Percentiles rank a stretch among this genome's conserved stretches.
phyloP scores from a whole-genome alignment of 2,329 filamentous ascomycete species.

The Nothophaeocryptopus gaeumannii region DNA sequence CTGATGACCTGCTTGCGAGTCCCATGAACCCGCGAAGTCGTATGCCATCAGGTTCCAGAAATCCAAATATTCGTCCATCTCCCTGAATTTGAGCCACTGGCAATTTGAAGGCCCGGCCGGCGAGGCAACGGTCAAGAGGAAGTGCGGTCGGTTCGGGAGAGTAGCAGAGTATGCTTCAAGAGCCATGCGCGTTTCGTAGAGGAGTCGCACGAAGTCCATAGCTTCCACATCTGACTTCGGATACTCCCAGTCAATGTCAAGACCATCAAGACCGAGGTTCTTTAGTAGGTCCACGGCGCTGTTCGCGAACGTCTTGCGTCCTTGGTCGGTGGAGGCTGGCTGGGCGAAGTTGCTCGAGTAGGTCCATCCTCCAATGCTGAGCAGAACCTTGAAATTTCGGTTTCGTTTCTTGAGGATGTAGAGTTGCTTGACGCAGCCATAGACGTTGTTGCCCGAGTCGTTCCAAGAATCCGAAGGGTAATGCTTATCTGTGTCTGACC shows the following conservation, averaged over 20 bases:
- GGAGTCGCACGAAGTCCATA: slow-evolving; percentile 39
- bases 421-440: slow-evolving; percentile 75
- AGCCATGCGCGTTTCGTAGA: slow-evolving; percentile 39
- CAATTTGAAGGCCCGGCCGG: slow-evolving; percentile 46
- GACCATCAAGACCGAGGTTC: slow-evolving; percentile 67
- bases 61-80: slow-evolving; percentile 45
- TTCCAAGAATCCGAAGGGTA: slow-evolving; percentile 66
- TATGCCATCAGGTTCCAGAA: slow-evolving; percentile 54
- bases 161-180: slow-evolving; percentile 42
- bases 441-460: slow-evolving; percentile 66
- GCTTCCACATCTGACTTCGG: slow-evolving; percentile 43
- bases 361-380: slow-evolving; percentile 81
- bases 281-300: slow-evolving; percentile 73
- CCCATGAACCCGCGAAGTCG: slow-evolving; percentile 73
- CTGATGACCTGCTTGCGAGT: slow-evolving; percentile 68
- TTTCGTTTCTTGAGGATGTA: slow-evolving; percentile 73
- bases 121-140: slow-evolving; percentile 46
- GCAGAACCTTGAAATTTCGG: slow-evolving; percentile 72
- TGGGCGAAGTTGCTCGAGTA: slow-evolving; percentile 73
- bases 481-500: slow-evolving; percentile 66
- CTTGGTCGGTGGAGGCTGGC: slow-evolving; percentile 61
- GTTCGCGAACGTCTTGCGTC: slow-evolving; percentile 65
- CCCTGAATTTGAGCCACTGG: slow-evolving; percentile 40
- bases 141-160: slow-evolving; percentile 37
- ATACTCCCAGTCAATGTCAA: slow-evolving; percentile 53